These are phyloP conservation scores for Herpetomonas samuelpessoai DNA, from an alignment of 208 protist genomes.

Conservation along the genomic window DNA sequence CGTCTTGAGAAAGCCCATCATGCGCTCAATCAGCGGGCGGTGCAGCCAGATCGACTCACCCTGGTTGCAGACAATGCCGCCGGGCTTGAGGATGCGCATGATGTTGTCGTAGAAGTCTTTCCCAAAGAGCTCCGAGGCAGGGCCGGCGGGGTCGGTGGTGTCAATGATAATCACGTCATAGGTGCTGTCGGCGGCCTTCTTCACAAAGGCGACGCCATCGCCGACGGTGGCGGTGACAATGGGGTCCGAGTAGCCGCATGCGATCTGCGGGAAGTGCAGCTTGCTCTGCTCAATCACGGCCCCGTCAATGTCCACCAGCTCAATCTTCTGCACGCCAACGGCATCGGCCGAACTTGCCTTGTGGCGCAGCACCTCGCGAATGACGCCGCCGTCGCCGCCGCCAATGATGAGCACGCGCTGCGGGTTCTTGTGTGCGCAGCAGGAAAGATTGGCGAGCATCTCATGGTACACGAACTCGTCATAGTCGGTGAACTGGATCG, in stretches of 20 bases:
- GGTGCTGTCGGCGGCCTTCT: slow-evolving; percentile 54
- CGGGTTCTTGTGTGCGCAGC: slow-evolving; percentile 89
- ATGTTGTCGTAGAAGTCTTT: slow-evolving; percentile 84
- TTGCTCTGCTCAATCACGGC: slow-evolving; percentile 86
- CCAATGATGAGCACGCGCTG: slow-evolving; percentile 96
- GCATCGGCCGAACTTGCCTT: slow-evolving; percentile 13
- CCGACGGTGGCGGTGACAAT: slow-evolving; percentile 69
- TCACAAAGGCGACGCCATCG: slow-evolving; percentile 88
- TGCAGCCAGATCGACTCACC: slow-evolving; percentile 93
- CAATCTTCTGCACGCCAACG: slow-evolving; percentile 82
- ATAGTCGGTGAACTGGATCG: slow-evolving; percentile 95
- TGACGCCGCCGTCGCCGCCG: slow-evolving; percentile 97
- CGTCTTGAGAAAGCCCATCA: slow-evolving; percentile 78
- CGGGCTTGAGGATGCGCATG: slow-evolving; percentile 71
- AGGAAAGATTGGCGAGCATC: slow-evolving; percentile 96
- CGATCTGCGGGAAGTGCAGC: slow-evolving; percentile 79
- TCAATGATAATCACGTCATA: slow-evolving; percentile 96
- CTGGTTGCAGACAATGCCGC: slow-evolving; percentile 89
- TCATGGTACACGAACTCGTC: slow-evolving; percentile 99
- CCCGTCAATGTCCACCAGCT: slow-evolving; percentile 97
- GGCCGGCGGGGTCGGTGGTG: slow-evolving; percentile 92
- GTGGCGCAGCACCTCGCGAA: slow-evolving; percentile 96
- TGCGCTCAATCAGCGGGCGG: slow-evolving; percentile 87
- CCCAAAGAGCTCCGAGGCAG: slow-evolving; percentile 86
- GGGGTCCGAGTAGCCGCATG: slow-evolving; percentile 68